Evolutionary conservation across 2,329 filamentous ascomycete genomes (phyloP), one percentile per base, ranked within the genome.

Genomic region (Fusarium pilosicola): DNA sequence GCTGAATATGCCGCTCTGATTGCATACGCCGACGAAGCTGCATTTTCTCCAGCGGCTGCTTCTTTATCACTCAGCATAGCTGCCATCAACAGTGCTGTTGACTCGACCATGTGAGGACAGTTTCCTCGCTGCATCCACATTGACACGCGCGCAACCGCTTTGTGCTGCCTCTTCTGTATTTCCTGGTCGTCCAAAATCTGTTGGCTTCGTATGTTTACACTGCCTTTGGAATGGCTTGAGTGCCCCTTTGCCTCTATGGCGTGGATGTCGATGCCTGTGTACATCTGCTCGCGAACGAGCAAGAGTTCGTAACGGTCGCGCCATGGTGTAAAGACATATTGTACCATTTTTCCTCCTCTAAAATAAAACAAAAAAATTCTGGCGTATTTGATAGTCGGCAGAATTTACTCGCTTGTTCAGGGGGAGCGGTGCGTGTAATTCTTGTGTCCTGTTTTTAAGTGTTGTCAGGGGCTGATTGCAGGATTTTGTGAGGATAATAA

Each of bases 51-150:
- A 5, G 74, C 76, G 24, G 76, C 76, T 17, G 74, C 70, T 42
- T 80, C 80, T 70, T 85, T 85, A 83, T 95, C 93, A 78, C 90
- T 89, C 58, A 95, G 83, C 26, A 91, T 84, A 34, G 92, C 93
- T 69, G 92, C 90, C 74, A 89, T 89, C 67, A 96, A 85, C 71
- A 94, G 87, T 6, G 92, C 92, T 46, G 93, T 95, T 41, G 92
- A 93, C 83, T 96, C 93, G 61, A 96, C 88, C 82, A 94, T 87
- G 83, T 96, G 92, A 62, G 94, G 93, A 70, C 94, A 92, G 76
- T 90, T 90, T 73, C 91, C 91, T 79, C 92, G 89, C 78, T 92
- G 88, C 87, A 92, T 90, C 92, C 92, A 93, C 82, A 91, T 87
- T 46, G 88, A 87, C 55, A 91, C 89, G 57, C 87, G 85, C 57